These are phyloP conservation scores for Candida berthetii DNA, from an alignment of 805 yeast genomes.

Conservation along the genomic window DNA sequence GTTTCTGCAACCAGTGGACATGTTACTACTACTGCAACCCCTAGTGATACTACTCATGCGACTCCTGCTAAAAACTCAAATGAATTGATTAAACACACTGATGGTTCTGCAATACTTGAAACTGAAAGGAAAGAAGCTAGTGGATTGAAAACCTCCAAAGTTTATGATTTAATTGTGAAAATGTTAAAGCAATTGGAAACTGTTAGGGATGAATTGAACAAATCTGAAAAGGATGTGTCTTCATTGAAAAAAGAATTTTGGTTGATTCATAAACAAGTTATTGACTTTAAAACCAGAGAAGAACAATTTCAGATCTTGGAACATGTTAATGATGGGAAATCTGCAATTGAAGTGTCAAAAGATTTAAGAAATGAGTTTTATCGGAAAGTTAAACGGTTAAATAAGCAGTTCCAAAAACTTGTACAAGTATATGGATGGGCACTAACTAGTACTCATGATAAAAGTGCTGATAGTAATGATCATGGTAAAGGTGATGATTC, in stretches of 20 bases:
- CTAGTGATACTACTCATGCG: background rate
- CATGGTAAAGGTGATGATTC: background rate
- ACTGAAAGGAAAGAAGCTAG: background rate
- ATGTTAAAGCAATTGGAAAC: background rate
- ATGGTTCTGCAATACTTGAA: no score
- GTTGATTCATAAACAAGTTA: background rate
- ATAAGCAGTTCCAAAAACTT: background rate
- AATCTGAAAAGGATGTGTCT: background rate
- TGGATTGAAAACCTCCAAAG: background rate
- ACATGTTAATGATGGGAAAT: background rate
- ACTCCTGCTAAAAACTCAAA: background rate
- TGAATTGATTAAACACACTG: background rate
- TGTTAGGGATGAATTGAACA: background rate
- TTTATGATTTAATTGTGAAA: background rate
- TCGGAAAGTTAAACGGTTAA: background rate
- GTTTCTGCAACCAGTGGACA: background rate
- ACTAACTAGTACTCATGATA: no score
- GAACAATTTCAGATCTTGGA: conserved; percentile 2
- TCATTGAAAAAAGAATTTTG: background rate
- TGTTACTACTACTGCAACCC: background rate
- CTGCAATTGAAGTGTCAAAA: background rate
- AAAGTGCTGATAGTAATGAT: no score
- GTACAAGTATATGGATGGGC: background rate
- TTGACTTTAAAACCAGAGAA: background rate
- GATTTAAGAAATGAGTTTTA: background rate